Base-by-base conservation (phyloP, 2,329 filamentous ascomycete species). In the Sordariomycetes sp. region DNA sequence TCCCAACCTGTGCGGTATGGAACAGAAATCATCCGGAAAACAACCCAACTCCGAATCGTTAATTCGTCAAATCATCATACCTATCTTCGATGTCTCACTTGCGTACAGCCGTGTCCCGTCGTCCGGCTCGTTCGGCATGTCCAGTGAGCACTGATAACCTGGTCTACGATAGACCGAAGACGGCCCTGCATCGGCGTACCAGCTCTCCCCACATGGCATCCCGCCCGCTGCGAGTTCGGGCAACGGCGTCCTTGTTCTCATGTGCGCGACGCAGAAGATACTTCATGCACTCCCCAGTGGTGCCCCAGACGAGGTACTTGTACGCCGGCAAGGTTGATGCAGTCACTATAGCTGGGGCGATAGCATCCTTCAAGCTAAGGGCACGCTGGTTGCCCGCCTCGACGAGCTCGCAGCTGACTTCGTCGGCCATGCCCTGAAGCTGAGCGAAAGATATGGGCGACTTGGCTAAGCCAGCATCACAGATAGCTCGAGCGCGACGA, bases 401-500 rank as follows among this genome's bases (percentile, higher is more conserved):
- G 21, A 61, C 55, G 11, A 80, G 58, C 51, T 77, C 73, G 51
- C 75, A 79, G 53, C 81, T 86, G 34, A 96, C 78, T 53, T 95
- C 88, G 46, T 96, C 90, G 2, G 90, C 90, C 90, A 96, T 96
- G 26, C 90, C 88, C 63, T 90, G 83, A 1, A 95, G 72, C 61
- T 95, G 88, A 3, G 83, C 64, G 30, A 62, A 66, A 1, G 57
- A 54, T 28, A 64, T 48, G 17, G 53, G 51, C 0, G 56, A 58
- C 48, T 57, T 58, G 41, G 61, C 60, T 8, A 48, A 50, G 10
- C 62, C 62, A 6, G 48, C 55, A 44, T 67, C 66, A 37, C 72
- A 62, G 18, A 79, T 57, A 10, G 58, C 61, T 17, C 70, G 68
- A 11, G 72, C 72, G 32, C 61, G 65, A 17, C 66, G 61, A 8